Evolutionary conservation across 1,284 basidiomycete genomes (phyloP).

Genomic region (Mycena citricolor): DNA sequence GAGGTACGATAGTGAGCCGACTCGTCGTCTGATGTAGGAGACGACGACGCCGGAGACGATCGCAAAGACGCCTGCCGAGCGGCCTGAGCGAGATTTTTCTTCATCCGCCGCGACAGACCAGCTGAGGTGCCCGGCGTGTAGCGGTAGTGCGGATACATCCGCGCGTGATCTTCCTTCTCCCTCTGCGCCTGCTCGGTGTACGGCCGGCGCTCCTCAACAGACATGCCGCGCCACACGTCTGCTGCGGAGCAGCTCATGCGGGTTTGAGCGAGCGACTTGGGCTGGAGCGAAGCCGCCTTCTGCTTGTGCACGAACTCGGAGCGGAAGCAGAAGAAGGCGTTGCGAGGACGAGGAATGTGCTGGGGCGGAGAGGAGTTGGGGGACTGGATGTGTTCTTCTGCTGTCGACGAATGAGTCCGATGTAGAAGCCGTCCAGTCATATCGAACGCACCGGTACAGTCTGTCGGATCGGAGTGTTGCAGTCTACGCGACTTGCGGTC

Average conservation of each 20-base stretch:
- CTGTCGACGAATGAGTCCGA: not conserved
- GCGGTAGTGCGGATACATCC: constrained; percentile 15
- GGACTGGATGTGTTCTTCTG: not conserved
- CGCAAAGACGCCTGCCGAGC: too few relatives aligned
- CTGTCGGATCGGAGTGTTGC: constrained; percentile 4
- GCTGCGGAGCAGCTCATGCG: constrained; percentile 10
- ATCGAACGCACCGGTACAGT: constrained; percentile 1
- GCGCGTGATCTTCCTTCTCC: constrained; percentile 8
- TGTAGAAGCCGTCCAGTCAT: not conserved
- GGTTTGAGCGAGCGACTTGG: constrained; percentile 10
- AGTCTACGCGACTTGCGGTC: constrained; percentile 13
- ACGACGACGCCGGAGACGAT: too few relatives aligned
- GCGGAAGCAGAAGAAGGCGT: constrained; percentile 21
- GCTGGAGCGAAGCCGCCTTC: not conserved
- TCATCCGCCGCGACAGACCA: constrained; percentile 2
- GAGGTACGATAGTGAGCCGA: too few relatives aligned
- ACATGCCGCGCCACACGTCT: constrained; percentile 11
- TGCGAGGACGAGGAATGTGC: constrained; percentile 23
- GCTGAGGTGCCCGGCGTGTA: constrained; percentile 8
- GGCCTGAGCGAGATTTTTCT: too few relatives aligned
- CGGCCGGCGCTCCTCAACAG: not conserved
- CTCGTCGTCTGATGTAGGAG: too few relatives aligned
- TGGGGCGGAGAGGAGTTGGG: constrained; percentile 15
- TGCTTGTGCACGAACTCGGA: constrained; percentile 13
- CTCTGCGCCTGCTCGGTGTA: constrained; percentile 2